Percentiles rank a stretch among this genome's conserved stretches.
These are phyloP conservation scores for Metschnikowia baotianmanensis DNA, from an alignment of 805 yeast species.

Conservation along the genomic window DNA sequence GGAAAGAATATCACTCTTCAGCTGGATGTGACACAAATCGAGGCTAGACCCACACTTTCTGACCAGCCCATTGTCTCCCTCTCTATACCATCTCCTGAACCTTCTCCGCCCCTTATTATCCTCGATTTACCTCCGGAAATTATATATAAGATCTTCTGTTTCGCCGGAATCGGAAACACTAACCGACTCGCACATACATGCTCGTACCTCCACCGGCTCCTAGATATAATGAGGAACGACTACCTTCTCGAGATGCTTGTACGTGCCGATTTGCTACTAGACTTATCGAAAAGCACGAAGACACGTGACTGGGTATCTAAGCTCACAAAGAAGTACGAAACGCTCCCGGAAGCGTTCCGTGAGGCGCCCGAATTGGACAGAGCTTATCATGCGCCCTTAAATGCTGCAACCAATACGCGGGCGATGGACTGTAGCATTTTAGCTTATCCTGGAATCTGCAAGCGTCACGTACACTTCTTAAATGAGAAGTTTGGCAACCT, in stretches of 20 bases:
- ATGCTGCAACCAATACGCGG: background rate
- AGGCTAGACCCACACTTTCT: no score
- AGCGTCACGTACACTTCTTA: slow-evolving; percentile 12
- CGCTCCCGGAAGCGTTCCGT: slow-evolving; percentile 8
- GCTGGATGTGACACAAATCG: no score
- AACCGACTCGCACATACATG: slow-evolving; percentile 37
- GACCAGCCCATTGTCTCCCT: no score
- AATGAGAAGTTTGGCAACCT: slow-evolving; percentile 5
- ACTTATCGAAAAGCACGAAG: slow-evolving; percentile 20
- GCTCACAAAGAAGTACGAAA: background rate
- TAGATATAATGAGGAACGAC: slow-evolving; percentile 16
- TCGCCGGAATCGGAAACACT: slow-evolving; percentile 27
- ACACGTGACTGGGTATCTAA: slow-evolving; percentile 11
- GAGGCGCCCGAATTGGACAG: background rate
- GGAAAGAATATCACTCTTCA: background rate
- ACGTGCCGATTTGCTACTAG: slow-evolving; percentile 18
- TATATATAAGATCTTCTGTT: slow-evolving; percentile 36
- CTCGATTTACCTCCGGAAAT: slow-evolving; percentile 45
- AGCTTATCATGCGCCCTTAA: slow-evolving; percentile 5
- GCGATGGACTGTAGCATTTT: slow-evolving; percentile 17
- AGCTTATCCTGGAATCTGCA: slow-evolving; percentile 13
- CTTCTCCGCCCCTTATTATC: slow-evolving; percentile 11
- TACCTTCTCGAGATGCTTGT: slow-evolving; percentile 24
- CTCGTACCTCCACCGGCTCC: slow-evolving; percentile 25
- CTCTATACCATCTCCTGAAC: background rate